Conservation (phyloP, 1,284 basidiomycete genomes). For the Chalciporus sp. region DNA sequence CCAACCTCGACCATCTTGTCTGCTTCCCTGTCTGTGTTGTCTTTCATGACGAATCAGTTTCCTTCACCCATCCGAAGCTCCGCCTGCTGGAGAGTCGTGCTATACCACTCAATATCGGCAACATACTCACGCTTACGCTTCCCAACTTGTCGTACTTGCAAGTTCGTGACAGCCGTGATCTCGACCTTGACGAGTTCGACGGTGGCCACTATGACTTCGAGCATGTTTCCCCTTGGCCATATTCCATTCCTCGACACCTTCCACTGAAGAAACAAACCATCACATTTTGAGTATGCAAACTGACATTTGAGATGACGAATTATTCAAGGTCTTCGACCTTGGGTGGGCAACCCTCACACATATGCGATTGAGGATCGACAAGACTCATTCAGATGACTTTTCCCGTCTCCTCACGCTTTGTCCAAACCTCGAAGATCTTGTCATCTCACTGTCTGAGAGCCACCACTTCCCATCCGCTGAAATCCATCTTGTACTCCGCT, state of each 20-base stretch:
- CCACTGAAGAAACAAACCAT: background rate
- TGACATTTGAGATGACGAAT: background rate
- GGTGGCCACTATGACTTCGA: background rate
- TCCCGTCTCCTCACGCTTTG: too few relatives aligned
- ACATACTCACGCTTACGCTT: too few relatives aligned
- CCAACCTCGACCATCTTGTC: constrained; percentile 14
- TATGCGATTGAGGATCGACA: too few relatives aligned
- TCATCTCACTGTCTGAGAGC: too few relatives aligned
- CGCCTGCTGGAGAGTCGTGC: too few relatives aligned
- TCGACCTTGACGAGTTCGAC: too few relatives aligned
- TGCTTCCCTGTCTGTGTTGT: constrained; percentile 15
- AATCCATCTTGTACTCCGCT: background rate
- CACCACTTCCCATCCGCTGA: background rate
- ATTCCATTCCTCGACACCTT: background rate
- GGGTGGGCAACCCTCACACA: background rate
- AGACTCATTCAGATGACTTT: too few relatives aligned
- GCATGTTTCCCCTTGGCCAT: background rate
- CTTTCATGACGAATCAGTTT: background rate
- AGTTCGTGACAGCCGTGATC: too few relatives aligned
- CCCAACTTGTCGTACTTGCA: background rate
- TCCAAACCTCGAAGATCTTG: too few relatives aligned
- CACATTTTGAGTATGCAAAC: background rate
- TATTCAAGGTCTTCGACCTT: background rate
- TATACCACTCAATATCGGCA: too few relatives aligned
- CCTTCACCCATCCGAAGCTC: constrained; percentile 10